Evolutionary conservation across 2,329 filamentous ascomycete species (phyloP), one percentile per base, ranked within the genome.

Genomic region (Fusarium pseudonygamai): DNA sequence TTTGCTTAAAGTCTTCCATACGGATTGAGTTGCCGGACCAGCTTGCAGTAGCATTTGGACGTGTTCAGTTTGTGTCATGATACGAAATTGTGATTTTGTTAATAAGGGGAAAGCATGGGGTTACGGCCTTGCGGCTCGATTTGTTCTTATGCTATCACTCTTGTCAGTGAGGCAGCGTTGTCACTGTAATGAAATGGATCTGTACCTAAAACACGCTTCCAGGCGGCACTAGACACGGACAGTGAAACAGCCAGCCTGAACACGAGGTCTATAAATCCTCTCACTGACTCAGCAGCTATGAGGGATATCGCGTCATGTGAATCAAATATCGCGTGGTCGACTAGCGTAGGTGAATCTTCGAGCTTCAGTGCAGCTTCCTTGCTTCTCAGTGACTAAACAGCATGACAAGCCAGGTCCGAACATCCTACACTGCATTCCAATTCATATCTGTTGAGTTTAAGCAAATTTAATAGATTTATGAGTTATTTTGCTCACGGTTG

Each of bases 51-150:
- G 26, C 18, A 13, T 22, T 32, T 52, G n/a, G 3, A 5, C 22
- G 8, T 26, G 34, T 20, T 30, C 10, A 3, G 32, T 18, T 39
- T 30, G 20, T 18, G 34, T 12, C 43, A 59, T 59, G 20, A 37
- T 50, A 15, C 3, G 10, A 10, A 16, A 4, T 30, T 24, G 8
- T 20, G 18, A 2, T 28, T 26, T 18, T 7, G 4, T 16, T 12
- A 20, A 8, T 28, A 3, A 7, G 7, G 7, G 13, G 2, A 20
- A 26, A 18, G 12, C 15, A 39, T 5, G 4, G 4, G 7, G n/a
- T 26, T 20, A 4, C 6, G 28, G 3, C 22, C 6, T 8, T 14
- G 13, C 14, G 26, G 20, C 13, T 40, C 14, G 20, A 11, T 22
- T 26, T n/a, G 8, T 24, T 14, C 4, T 55, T 30, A 55, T 55